Conservation (phyloP, 805 yeast genomes). For the Kazachstania africana region DNA sequence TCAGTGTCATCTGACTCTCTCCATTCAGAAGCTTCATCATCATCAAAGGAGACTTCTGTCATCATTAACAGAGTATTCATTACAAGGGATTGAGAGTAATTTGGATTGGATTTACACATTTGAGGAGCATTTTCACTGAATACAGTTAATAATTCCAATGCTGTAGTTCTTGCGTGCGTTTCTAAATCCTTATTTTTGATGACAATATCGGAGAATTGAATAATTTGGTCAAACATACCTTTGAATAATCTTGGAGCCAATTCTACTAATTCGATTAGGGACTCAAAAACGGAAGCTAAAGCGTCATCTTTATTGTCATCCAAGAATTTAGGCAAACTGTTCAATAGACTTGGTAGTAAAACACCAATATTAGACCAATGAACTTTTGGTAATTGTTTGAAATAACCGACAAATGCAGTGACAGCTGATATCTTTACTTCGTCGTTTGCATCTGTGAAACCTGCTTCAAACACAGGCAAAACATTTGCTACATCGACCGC, state of each 20-base stretch:
- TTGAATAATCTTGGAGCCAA: conserved; percentile 90
- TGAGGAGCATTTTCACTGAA: conserved; percentile 89
- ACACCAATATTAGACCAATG: conserved; percentile 70
- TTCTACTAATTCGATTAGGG: conserved; percentile 80
- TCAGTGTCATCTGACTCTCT: conserved; percentile 65
- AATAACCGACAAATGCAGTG: conserved; percentile 83
- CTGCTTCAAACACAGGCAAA: conserved; percentile 62
- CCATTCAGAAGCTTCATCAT: conserved; percentile 85
- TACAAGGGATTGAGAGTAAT: conserved; percentile 63
- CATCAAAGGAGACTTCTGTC: conserved; percentile 85
- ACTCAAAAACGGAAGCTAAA: conserved; percentile 77
- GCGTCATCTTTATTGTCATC: conserved; percentile 71
- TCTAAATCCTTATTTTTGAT: conserved; percentile 74
- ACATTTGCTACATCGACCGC: conserved; percentile 41
- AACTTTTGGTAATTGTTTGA: conserved; percentile 67
- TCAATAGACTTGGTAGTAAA: conserved; percentile 70
- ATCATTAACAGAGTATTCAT: conserved; percentile 67
- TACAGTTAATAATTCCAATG: conserved; percentile 79
- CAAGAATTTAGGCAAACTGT: conserved; percentile 76
- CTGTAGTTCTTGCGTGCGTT: conserved; percentile 67
- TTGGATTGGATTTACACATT: conserved; percentile 77
- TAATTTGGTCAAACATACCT: conserved; percentile 81
- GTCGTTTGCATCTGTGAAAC: conserved; percentile 71
- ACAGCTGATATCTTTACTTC: conserved; percentile 86
- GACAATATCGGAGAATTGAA: conserved; percentile 76